Evolutionary conservation across 768 basidiomycete genomes (phyloP), one percentile per base, ranked within the genome.

Genomic region (Amanita fuliginea): DNA sequence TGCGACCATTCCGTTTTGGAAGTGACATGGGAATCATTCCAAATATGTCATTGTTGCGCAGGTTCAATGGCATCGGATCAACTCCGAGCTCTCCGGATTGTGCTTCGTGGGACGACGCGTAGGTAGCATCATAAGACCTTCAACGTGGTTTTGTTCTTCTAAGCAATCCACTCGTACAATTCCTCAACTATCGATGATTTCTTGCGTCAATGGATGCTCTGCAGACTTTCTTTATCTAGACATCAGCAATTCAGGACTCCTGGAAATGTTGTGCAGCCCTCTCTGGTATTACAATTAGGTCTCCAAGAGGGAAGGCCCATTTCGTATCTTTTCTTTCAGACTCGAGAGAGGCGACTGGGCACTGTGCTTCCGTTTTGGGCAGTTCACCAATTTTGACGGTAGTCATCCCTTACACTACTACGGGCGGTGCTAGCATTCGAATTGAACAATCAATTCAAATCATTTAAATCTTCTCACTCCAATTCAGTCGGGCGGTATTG

Each of bases 151-250:
- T 6, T 18, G 21, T 2, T 40, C 36, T 42, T 49, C 26, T 41
- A n/a, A 19, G 35, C 37, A 33, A 48, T 30, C 32, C 55, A 79
- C 67, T 71, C 63, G 16, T 94, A 83, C 71, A 64, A 75, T 47
- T 59, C 70, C 22, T 68, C 72, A 18, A 76, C 74, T 56, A 83
- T 88, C 62, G 62, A 67, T 10, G 68, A 70, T 30, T 69, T 89
- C 50, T 91, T 46, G 78, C 85, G 19, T 81, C 83, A 51, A 95
- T 95, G 90, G 89, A 92, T 56, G 83, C 90, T 21, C 71, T 94
- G 18, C 83, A 91, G 71, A 85, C 94, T 64, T 93, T 77, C 74
- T 95, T 94, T 74, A 94, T 90, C 73, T 96, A 92, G 92, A 92
- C 88, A 0, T 94, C 52, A 88, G 90, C 45, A 81, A 85, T 60